Base-by-base conservation (phyloP, 768 basidiomycete genomes). In the Sistotremastrum niveocremeum region DNA sequence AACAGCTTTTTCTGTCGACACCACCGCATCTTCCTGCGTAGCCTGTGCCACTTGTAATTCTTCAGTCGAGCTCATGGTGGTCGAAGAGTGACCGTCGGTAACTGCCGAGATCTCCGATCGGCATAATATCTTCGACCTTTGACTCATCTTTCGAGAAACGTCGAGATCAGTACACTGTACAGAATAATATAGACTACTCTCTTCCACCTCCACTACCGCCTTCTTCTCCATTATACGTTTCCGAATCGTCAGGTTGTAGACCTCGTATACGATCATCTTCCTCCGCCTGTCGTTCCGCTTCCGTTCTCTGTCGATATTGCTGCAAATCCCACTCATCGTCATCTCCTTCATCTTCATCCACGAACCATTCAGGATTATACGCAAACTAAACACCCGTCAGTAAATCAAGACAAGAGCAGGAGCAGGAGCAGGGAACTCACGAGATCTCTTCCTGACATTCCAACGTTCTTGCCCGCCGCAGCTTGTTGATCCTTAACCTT, bases 361-460 rank as follows among this genome's bases (percentile, higher is more conserved):
- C 76, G 67, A 90, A 91, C 84, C 87, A 89, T 56, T 90, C 86
- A 11, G 89, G 84, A 63, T 93, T 91, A 77, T 87, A 94, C 66
- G 87, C 82, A 75, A 95, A 94, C 84, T 89, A 55, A 5, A 52
- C 20, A 20, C 38, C 41, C 48, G 42, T n/a, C 41, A 40, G 42
- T 40, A 28, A 52, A 32, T 6, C 36, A 51, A 34, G 7, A 49
- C 44, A 44, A 46, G 2, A 41, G 46, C 43, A 11, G 7, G 9
- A 38, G 32, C 7, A 34, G 44, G 37, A 11, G 34, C 43, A 55
- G 54, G 48, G 52, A 47, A 66, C 77, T 54, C 55, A 91, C 89
- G 67, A 99, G 67, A 65, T 98, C 95, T 64, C 89, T 74, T 44
- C 95, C 95, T 48, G 84, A 88, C 89, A 99, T 90, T 41, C 95